phyloP scores from a whole-genome alignment of 2,329 filamentous ascomycete genomes.

The Knufia petricola region DNA sequence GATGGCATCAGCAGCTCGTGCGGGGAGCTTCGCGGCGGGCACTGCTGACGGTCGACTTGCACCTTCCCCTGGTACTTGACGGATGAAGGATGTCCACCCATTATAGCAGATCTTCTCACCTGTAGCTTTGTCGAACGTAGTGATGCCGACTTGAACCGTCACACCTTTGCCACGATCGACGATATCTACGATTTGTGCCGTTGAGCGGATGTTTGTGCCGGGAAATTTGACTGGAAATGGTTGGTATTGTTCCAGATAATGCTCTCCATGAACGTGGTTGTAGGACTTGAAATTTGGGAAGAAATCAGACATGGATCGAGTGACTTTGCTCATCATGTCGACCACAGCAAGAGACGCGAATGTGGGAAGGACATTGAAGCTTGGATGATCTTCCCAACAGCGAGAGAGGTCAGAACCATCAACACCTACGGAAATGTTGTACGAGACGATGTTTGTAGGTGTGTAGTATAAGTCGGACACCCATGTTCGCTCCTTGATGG shows the following conservation, averaged over 20 bases:
- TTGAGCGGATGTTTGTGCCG: constrained; percentile 6
- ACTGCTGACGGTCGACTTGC: constrained; percentile 3
- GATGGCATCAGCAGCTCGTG: constrained; percentile 9
- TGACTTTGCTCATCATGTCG: constrained; percentile 11
- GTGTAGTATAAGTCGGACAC: constrained; percentile 7
- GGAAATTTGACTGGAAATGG: constrained; percentile 8
- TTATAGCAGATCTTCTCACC: constrained; percentile 12
- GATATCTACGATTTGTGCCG: constrained; percentile 12
- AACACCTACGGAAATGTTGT: constrained; percentile 15
- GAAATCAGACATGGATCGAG: constrained; percentile 9
- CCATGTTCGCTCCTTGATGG: constrained; percentile 8
- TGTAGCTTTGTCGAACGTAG: constrained; percentile 8
- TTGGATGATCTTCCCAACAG: constrained; percentile 13
- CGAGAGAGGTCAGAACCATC: constrained; percentile 10
- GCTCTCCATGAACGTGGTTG: constrained; percentile 15
- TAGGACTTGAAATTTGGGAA: constrained; percentile 11
- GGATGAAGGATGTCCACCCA: constrained; percentile 15
- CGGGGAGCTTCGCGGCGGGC: constrained; percentile 2
- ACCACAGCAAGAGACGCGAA: constrained; percentile 12
- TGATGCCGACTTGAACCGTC: constrained; percentile 12
- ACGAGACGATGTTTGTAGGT: constrained; percentile 11
- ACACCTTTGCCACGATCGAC: constrained; percentile 13
- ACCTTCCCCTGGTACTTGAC: constrained; percentile 12
- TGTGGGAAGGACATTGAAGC: constrained; percentile 12
- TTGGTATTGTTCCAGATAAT: constrained; percentile 11